Evolutionary conservation across 2,329 filamentous ascomycete genomes (phyloP), one percentile per base, ranked within the genome.

Genomic region (Fusarium kyushuense): DNA sequence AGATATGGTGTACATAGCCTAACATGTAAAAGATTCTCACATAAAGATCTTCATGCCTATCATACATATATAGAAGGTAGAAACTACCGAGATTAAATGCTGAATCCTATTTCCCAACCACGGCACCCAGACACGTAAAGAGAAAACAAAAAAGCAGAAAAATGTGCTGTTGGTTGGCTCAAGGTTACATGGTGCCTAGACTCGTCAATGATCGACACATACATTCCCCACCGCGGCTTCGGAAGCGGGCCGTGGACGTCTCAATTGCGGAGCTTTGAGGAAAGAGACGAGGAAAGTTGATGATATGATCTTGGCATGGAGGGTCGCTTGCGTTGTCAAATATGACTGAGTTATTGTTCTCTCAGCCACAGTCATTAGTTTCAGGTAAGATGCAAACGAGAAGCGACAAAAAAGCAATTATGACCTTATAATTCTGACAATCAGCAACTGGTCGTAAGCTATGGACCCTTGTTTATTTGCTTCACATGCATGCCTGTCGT

Each of bases 381-480:
- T 40, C 27, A 21, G 17, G 17, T 27, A 14, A 14, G 8, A 17
- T 29, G 14, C 40, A 30, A 49, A 36, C 1, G 17, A 30, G 4
- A 9, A 45, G 16, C 6, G 36, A 46, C 9, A 43, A 46, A 46
- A 46, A 62, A 61, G 46, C 17, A 61, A 62, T 9, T 29, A 40
- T 16, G 21, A 13, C 16, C 13, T 13, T 16, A 40, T n/a, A 4
- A 11, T 10, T 41, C 13, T 6, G 10, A 13, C 3, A 3, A 12
- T 21, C 16, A 35, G 32, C 32, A 9, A 21, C n/a, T n/a, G n/a
- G 16, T n/a, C n/a, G n/a, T 35, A 16, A 12, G 19, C 29, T 33
- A 12, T 38, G 14, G 3, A n/a, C 46, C 21, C 12, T 19, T n/a
- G 21, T 43, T n/a, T 9, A 4, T 17, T 29, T 23, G 8, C 10